These are phyloP conservation scores for barrel medic (Medicago truncatula) DNA, from an alignment of 306 rosid genomes.

Conservation along the genomic window MtrunA17r5.0-ANR NC_053043.1:23449001-23449500, in stretches of 20 bases:
- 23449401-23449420: neutral
- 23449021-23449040: neutral
- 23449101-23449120: neutral
- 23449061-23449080: neutral
- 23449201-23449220: neutral
- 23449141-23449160: neutral
- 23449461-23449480: slow-evolving; percentile 7
- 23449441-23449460: neutral
- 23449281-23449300: neutral
- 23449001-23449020: slow-evolving; percentile 2
- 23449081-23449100: neutral
- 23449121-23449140: neutral
- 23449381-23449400: slow-evolving; percentile 7
- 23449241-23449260: slow-evolving; percentile 6
- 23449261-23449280: neutral
- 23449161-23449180: neutral
- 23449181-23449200: neutral
- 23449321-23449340: neutral
- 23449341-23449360: neutral
- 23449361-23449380: slow-evolving; percentile 11
- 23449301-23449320: neutral
- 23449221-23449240: slow-evolving; percentile 12
- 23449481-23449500: slow-evolving; percentile 33
- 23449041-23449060: neutral
- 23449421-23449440: slow-evolving; percentile 31